phyloP scores from a whole-genome alignment of 2,329 filamentous ascomycete genomes.

The Thielaviopsis punctulata region DNA sequence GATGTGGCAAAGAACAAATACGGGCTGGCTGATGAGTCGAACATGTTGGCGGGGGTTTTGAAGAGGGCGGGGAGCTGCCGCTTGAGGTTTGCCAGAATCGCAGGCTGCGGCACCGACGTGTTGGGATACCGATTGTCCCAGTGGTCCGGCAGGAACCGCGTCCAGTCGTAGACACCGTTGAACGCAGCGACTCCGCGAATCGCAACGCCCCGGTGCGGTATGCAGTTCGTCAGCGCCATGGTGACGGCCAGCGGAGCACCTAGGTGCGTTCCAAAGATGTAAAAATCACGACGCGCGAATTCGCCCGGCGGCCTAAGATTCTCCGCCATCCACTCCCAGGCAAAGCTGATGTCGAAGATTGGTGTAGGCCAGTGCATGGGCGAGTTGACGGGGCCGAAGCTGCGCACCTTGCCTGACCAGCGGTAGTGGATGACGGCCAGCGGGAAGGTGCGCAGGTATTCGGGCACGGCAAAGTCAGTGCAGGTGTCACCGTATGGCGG shows the following conservation, averaged over 20 bases:
- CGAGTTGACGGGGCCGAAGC: conserved; percentile 3
- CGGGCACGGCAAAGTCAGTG: conserved; percentile 20
- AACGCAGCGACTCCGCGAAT: too few species aligned
- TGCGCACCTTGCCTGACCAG: conserved; percentile 24
- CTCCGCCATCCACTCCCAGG: conserved; percentile 34
- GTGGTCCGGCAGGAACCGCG: conserved; percentile 38
- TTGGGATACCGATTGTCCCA: conserved; percentile 21
- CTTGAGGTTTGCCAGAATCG: not conserved
- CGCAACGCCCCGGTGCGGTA: conserved; percentile 31
- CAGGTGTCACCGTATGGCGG: conserved; percentile 27
- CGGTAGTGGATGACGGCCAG: conserved; percentile 42
- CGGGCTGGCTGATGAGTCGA: conserved; percentile 43
- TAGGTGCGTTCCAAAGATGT: conserved; percentile 23
- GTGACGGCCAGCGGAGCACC: conserved; percentile 39
- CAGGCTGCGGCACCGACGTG: not conserved
- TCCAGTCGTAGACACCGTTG: conserved; percentile 50
- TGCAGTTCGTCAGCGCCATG: conserved; percentile 38
- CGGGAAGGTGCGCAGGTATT: conserved; percentile 26
- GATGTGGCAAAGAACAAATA: conserved; percentile 40
- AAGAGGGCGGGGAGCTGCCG: conserved; percentile 28
- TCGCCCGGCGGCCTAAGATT: conserved; percentile 25
- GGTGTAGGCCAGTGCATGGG: conserved; percentile 34
- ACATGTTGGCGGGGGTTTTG: conserved; percentile 28
- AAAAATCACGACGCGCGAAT: conserved; percentile 23
- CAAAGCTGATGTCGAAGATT: conserved; percentile 36